Evolutionary conservation across 371 early-diverging fungal species (phyloP).

Genomic region (Rhizomucor pusillus): DNA sequence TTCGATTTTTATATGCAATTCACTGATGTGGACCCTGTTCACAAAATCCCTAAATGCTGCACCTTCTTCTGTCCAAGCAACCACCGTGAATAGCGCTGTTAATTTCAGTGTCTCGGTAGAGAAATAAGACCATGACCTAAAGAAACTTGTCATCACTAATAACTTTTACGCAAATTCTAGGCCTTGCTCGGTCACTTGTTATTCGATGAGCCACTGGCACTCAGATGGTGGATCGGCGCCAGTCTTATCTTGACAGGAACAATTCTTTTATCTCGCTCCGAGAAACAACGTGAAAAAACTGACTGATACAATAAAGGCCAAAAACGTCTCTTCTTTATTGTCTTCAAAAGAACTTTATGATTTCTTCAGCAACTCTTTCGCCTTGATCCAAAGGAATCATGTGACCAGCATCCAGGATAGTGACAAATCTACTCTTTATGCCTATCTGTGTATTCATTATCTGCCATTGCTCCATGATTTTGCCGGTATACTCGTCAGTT

Average conservation of each 20-base stretch:
- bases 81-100: constrained; percentile 70
- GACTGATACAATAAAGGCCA: constrained; percentile 2
- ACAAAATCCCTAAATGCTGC: constrained; percentile 75
- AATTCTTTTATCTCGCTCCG: constrained; percentile 44
- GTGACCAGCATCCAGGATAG: constrained; percentile 26
- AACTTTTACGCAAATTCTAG: constrained; percentile 20
- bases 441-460: constrained; percentile 11
- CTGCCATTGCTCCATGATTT: constrained; percentile 20
- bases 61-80: constrained; percentile 66
- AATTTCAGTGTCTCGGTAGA: constrained; percentile 72
- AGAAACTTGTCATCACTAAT: not conserved
- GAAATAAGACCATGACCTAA: too few species aligned
- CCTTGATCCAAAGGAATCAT: constrained; percentile 32
- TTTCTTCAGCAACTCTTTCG: constrained; percentile 9
- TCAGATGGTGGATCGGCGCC: constrained; percentile 80
- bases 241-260: constrained; percentile 67
- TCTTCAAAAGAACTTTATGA: constrained; percentile 12
- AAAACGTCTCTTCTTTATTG: not conserved
- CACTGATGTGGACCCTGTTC: constrained; percentile 80
- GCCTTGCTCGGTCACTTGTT: constrained; percentile 65
- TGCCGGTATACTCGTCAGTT: constrained; percentile 13
- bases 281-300: constrained; percentile 16
- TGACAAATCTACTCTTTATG: constrained; percentile 5
- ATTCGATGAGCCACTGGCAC: constrained; percentile 65
- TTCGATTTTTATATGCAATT: constrained; percentile 64